These are phyloP conservation scores for Amaranthus palmeri DNA, from an alignment of 148 eudicot species.

Conservation along the genomic window DNA sequence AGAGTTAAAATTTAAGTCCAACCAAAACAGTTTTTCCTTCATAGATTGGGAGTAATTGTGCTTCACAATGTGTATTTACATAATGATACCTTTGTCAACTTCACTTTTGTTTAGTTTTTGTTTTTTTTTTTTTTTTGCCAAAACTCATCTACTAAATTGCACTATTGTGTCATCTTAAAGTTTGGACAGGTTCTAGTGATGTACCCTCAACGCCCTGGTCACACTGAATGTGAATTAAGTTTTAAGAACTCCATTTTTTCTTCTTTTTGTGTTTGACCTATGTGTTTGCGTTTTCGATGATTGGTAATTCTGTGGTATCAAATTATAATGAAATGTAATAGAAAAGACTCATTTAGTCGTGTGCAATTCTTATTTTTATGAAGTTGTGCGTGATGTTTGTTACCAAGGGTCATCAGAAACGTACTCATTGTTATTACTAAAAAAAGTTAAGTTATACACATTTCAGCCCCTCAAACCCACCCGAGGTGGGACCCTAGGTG, in stretches of 20 bases:
- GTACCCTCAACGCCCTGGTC: slow-evolving; percentile 92
- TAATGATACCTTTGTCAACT: background rate
- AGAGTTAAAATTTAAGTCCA: no score
- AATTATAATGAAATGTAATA: no score
- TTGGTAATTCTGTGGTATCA: no score
- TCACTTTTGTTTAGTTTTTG: background rate
- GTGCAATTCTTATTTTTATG: no score
- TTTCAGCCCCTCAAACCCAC: no score
- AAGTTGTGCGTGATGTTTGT: no score
- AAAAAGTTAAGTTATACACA: no score
- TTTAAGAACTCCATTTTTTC: background rate
- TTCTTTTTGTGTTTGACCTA: slow-evolving; percentile 3
- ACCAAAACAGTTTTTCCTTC: background rate
- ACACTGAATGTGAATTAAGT: slow-evolving; percentile 86
- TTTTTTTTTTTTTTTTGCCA: background rate
- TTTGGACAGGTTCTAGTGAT: slow-evolving; percentile 46
- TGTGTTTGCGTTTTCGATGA: background rate
- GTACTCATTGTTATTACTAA: no score
- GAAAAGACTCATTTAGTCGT: no score
- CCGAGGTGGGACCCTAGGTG: no score
- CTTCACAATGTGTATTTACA: background rate
- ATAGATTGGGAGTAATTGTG: background rate
- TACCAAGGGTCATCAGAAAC: no score
- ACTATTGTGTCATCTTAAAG: slow-evolving; percentile 31
- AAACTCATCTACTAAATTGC: background rate